Conservation (phyloP, 306 rosid species). For the Quercus variabilis region DNA sequence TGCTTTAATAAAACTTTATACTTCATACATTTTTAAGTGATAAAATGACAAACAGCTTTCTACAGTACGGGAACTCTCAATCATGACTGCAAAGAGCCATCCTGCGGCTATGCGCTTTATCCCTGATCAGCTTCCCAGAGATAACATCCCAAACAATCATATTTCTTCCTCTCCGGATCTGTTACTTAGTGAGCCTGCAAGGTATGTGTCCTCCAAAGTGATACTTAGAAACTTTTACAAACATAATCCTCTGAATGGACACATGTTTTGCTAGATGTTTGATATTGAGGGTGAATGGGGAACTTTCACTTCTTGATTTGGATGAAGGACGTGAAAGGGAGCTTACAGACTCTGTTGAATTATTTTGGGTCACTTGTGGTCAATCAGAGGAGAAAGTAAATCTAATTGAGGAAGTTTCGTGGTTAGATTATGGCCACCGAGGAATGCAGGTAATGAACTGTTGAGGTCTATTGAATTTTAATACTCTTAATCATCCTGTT, state of each 20-base stretch:
- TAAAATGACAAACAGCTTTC: conserved; percentile 99
- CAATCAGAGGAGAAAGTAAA: conserved; percentile 88
- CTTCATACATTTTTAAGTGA: conserved; percentile 82
- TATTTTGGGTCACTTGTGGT: conserved; percentile 99
- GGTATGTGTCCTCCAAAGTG: conserved; percentile 40
- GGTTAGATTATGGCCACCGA: conserved; percentile 97
- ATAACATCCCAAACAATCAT: conserved; percentile 48
- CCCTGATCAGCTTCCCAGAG: conserved; percentile 81
- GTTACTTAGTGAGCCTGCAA: conserved; percentile 74
- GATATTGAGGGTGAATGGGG: conserved; percentile 91
- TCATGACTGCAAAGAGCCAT: conserved; percentile 98
- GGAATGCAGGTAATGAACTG: conserved; percentile 92
- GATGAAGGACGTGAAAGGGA: conserved; percentile 92
- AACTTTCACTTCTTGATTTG: conserved; percentile 96
- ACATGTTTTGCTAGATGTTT: conserved; percentile 64
- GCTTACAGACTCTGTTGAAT: conserved; percentile 92
- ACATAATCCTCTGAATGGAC: conserved; percentile 30
- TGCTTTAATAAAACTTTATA: conserved; percentile 28
- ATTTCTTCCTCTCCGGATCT: conserved; percentile 50
- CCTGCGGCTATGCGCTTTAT: conserved; percentile 97
- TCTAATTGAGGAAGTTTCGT: conserved; percentile 96
- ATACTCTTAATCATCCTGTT: conserved; percentile 3
- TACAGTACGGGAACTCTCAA: conserved; percentile 99
- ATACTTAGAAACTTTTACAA: neutral
- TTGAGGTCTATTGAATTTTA: conserved; percentile 15